These are phyloP conservation scores for Scedosporium dehoogii DNA, from an alignment of 2,329 filamentous ascomycete genomes.

Conservation along the genomic window DNA sequence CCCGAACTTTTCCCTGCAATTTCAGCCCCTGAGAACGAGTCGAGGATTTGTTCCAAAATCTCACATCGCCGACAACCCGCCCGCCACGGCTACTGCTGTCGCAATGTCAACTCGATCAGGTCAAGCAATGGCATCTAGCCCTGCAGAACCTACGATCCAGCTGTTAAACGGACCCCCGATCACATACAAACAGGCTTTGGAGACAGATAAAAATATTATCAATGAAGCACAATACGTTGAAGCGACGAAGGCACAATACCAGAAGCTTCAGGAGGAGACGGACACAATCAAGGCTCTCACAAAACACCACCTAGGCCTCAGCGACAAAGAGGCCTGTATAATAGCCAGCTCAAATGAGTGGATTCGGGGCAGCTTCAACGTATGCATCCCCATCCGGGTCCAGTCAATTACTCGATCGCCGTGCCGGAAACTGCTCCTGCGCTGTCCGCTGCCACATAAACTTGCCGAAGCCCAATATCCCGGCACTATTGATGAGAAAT, in stretches of 20 bases:
- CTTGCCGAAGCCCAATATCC: slow-evolving; percentile 24
- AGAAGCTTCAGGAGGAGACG: background rate
- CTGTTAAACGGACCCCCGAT: background rate
- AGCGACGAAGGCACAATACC: background rate
- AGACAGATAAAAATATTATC: background rate
- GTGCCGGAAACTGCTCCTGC: slow-evolving; percentile 12
- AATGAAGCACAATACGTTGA: background rate
- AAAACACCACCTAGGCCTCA: background rate
- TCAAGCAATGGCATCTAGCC: no score
- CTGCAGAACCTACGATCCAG: background rate
- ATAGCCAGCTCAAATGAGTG: background rate
- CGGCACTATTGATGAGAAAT: slow-evolving; percentile 32
- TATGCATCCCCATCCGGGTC: background rate
- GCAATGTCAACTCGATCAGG: no score
- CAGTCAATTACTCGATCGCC: background rate
- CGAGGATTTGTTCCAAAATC: no score
- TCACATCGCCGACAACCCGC: no score
- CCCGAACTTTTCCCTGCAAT: no score
- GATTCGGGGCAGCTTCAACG: background rate
- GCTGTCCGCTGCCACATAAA: slow-evolving; percentile 23
- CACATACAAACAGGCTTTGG: background rate
- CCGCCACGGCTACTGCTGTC: no score
- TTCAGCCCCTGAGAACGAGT: no score
- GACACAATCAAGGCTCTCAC: background rate
- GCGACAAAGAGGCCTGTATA: background rate